These are phyloP conservation scores for Cryphonectria nitschkei DNA, from an alignment of 2,329 filamentous ascomycete genomes.

Conservation along the genomic window DNA sequence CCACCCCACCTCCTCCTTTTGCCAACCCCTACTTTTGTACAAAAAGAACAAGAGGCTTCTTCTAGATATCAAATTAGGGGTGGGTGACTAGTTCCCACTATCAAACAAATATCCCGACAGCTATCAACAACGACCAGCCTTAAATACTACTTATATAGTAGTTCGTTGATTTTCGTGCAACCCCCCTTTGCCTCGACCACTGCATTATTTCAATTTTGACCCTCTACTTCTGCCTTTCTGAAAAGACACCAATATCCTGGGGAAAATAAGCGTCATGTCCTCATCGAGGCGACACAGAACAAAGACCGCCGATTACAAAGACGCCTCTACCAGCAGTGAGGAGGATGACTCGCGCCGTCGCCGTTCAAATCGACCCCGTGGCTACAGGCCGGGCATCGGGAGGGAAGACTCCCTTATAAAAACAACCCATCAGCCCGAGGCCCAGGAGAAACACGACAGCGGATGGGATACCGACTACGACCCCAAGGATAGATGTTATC, in stretches of 20 bases:
- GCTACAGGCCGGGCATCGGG: constrained; percentile 14
- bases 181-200: not conserved
- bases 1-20: not conserved
- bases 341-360: constrained; percentile 17
- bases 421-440: constrained; percentile 4
- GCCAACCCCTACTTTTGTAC: constrained; percentile 5
- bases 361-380: constrained; percentile 19
- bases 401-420: constrained; percentile 25
- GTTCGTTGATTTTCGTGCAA: not conserved
- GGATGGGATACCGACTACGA: constrained; percentile 31
- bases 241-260: too few relatives aligned
- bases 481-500: constrained; percentile 31
- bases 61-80: constrained; percentile 1
- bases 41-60: constrained; percentile 15
- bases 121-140: not conserved
- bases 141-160: not conserved
- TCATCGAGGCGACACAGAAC: constrained; percentile 19
- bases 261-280: constrained; percentile 17
- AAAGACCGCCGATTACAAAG: constrained; percentile 16
- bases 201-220: not conserved
- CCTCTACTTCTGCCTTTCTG: not conserved
- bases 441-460: constrained; percentile 10
- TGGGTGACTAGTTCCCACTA: not conserved
- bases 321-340: constrained; percentile 22
- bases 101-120: not conserved